Evolutionary conservation across 2,329 filamentous ascomycete genomes (phyloP).

Genomic region (Hirsutella minnesotensis): DNA sequence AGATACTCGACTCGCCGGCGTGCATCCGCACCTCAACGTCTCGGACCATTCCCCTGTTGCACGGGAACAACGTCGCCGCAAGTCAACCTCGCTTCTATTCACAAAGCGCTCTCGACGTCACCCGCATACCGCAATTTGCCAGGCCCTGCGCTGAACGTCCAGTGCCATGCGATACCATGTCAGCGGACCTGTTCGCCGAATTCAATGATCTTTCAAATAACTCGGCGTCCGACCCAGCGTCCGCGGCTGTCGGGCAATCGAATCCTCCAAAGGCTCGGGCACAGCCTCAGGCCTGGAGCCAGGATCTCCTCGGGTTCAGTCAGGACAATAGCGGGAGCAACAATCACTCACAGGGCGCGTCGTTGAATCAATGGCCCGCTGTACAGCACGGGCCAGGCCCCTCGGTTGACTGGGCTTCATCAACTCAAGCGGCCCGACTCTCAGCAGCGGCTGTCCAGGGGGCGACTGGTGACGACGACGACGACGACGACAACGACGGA

Average conservation of each 20-base stretch:
- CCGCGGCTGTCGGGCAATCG: slow-evolving; percentile 5
- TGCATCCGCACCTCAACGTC: no score
- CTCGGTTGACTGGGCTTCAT: slow-evolving; percentile 9
- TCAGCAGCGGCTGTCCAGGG: background rate
- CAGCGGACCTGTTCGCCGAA: slow-evolving; percentile 53
- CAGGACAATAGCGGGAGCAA: slow-evolving; percentile 7
- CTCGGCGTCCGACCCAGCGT: slow-evolving; percentile 14
- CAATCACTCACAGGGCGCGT: slow-evolving; percentile 5
- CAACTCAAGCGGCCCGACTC: background rate
- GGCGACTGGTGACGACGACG: slow-evolving; percentile 39
- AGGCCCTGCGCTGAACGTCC: no score
- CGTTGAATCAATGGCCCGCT: slow-evolving; percentile 19
- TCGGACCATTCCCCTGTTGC: no score
- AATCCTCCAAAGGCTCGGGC: slow-evolving; percentile 1
- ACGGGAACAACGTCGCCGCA: no score
- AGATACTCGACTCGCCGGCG: no score
- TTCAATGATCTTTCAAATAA: slow-evolving; percentile 39
- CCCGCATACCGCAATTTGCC: no score
- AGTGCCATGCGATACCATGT: slow-evolving; percentile 32
- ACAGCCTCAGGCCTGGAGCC: slow-evolving; percentile 1
- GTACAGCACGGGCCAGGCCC: slow-evolving; percentile 13
- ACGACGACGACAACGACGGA: no score
- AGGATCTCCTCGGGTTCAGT: slow-evolving; percentile 16
- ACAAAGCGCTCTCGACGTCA: no score
- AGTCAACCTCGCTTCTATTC: no score